Evolutionary conservation across 148 eudicot genomes (phyloP).

Genomic region (Rhododendron henanense): DNA sequence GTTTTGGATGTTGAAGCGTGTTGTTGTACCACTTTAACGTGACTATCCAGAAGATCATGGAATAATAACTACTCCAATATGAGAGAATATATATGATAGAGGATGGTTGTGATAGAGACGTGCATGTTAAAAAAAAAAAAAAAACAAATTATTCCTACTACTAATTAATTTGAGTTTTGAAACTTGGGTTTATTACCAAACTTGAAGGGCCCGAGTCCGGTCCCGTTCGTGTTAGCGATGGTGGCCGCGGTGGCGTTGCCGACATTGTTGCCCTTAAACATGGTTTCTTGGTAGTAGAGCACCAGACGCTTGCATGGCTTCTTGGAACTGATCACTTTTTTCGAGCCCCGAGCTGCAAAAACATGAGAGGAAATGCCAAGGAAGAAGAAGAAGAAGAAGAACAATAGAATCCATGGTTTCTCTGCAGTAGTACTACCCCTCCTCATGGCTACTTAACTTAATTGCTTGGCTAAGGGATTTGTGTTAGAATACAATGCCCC

Average conservation of each 20-base stretch:
- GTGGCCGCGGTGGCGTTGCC: constrained; percentile 26
- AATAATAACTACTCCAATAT: too few relatives aligned
- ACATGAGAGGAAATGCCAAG: background rate
- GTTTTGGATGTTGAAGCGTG: too few relatives aligned
- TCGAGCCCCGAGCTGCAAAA: background rate
- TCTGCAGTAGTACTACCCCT: background rate
- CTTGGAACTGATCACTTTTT: background rate
- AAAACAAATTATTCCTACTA: too few relatives aligned
- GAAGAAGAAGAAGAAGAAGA: constrained; percentile 4
- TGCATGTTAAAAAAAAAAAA: too few relatives aligned
- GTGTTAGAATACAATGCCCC: too few relatives aligned
- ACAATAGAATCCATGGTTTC: background rate
- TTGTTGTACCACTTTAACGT: too few relatives aligned
- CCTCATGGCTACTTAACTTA: background rate
- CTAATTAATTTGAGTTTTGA: background rate
- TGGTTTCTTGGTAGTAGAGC: constrained; percentile 30
- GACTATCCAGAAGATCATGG: too few relatives aligned
- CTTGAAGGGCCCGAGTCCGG: constrained; percentile 7
- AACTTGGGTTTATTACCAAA: constrained; percentile 17
- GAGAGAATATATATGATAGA: too few relatives aligned
- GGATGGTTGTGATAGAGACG: too few relatives aligned
- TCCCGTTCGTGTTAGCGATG: constrained; percentile 1
- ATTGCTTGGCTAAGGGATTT: background rate
- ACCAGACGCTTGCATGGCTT: constrained; percentile 28
- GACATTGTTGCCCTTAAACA: constrained; percentile 20